These are phyloP conservation scores for Mimosa bimucronata DNA, from an alignment of 306 rosid genomes.

Conservation along the genomic window DNA sequence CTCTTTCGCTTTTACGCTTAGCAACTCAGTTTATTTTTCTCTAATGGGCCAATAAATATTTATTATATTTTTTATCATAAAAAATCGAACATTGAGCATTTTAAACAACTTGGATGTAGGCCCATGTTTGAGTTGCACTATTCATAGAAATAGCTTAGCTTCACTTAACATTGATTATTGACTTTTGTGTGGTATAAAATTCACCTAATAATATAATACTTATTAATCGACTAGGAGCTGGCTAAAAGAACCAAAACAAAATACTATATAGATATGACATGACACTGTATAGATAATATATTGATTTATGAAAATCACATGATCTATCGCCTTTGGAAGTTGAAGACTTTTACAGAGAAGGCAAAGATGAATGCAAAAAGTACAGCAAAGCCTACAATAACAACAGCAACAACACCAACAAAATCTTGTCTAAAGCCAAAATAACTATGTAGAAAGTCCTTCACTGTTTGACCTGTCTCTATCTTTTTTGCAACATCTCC, in stretches of 20 bases:
- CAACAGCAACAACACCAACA: conserved; percentile 43
- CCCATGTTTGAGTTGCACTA: not conserved
- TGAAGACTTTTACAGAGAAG: conserved; percentile 44
- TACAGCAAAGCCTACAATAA: conserved; percentile 39
- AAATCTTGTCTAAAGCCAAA: conserved; percentile 53
- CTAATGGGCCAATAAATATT: not conserved
- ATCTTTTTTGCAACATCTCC: conserved; percentile 47
- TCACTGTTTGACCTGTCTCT: conserved; percentile 39
- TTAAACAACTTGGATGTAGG: not conserved
- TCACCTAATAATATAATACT: too few species aligned
- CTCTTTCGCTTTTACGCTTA: not conserved
- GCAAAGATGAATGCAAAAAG: conserved; percentile 55
- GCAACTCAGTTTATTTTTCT: not conserved
- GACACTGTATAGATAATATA: not conserved
- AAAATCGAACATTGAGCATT: too few species aligned
- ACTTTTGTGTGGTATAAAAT: not conserved
- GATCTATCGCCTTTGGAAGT: conserved; percentile 50
- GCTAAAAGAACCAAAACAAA: too few species aligned
- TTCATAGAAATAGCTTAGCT: not conserved
- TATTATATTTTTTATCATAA: too few species aligned
- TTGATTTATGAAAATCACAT: not conserved
- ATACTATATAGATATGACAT: too few species aligned
- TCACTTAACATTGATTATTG: not conserved
- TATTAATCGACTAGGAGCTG: too few species aligned
- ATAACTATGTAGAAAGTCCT: conserved; percentile 43